Conservation (phyloP, 164 flowering plant genomes). For the Annona cherimola region DNA sequence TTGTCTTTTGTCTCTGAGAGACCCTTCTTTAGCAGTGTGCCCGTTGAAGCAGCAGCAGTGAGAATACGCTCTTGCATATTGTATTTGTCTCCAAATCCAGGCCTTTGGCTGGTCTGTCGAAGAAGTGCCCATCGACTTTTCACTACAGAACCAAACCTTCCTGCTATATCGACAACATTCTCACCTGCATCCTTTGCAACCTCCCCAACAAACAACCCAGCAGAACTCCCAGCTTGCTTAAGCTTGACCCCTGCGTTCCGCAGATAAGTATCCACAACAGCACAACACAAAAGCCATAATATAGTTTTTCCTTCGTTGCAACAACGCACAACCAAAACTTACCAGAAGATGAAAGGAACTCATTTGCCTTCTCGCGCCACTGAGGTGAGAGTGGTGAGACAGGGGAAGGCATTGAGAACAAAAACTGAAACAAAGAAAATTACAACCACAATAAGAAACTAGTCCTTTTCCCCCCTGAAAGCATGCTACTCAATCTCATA, state of each 20-base stretch:
- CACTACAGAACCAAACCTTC: conserved; percentile 61
- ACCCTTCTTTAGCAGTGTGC: conserved; percentile 64
- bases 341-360: conserved; percentile 81
- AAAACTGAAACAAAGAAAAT: background rate
- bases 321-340: conserved; percentile 2
- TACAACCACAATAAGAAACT: background rate
- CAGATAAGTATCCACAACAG: background rate
- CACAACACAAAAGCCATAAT: background rate
- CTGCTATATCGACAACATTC: conserved; percentile 72
- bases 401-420: background rate
- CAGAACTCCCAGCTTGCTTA: conserved; percentile 74
- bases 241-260: conserved; percentile 58
- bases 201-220: conserved; percentile 67
- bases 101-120: conserved; percentile 39
- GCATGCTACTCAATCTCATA: background rate
- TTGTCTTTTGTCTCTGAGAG: conserved; percentile 81
- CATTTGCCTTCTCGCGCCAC: conserved; percentile 83
- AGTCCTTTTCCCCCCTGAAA: too few species aligned
- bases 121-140: conserved; percentile 74
- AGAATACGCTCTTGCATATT: conserved; percentile 74
- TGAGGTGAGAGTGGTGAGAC: conserved; percentile 33
- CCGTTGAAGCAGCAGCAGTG: conserved; percentile 79
- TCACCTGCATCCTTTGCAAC: conserved; percentile 81
- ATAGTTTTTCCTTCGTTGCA: background rate
- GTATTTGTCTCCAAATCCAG: conserved; percentile 64